Evolutionary conservation across 2,329 filamentous ascomycete species (phyloP).

Genomic region (Beauveria bassiana): DNA sequence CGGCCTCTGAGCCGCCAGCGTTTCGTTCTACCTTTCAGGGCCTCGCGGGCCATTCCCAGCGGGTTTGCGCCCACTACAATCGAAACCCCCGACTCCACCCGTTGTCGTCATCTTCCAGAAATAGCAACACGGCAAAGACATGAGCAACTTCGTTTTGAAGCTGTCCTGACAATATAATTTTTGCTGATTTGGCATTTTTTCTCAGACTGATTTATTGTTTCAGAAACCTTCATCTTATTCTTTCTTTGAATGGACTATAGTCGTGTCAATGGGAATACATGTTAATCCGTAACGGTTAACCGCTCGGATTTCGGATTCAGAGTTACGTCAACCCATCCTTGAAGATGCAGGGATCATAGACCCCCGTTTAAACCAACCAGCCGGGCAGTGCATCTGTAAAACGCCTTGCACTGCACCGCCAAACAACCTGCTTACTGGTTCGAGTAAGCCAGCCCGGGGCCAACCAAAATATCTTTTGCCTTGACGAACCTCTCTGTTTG

Average conservation of each 20-base stretch:
- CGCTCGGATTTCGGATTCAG: not conserved
- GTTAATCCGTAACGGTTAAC: not conserved
- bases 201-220: too few relatives aligned
- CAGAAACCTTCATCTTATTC: too few relatives aligned
- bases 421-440: slow-evolving; percentile 4
- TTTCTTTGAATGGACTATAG: too few relatives aligned
- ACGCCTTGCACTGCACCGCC: not conserved
- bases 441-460: not conserved
- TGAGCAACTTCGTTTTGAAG: not conserved
- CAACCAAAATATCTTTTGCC: not conserved
- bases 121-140: not conserved
- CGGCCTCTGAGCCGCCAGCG: not conserved
- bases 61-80: not conserved
- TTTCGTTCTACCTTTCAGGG: not conserved
- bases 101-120: not conserved
- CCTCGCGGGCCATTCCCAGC: not conserved
- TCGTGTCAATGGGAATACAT: not conserved
- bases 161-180: not conserved
- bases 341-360: not conserved
- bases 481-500: not conserved
- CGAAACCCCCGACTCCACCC: not conserved
- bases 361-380: not conserved
- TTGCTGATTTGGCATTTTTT: too few relatives aligned
- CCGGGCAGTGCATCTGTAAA: not conserved
- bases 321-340: not conserved